Conservation (phyloP, 371 early-diverging fungal genomes). For the Smittium mucronatum region DNA sequence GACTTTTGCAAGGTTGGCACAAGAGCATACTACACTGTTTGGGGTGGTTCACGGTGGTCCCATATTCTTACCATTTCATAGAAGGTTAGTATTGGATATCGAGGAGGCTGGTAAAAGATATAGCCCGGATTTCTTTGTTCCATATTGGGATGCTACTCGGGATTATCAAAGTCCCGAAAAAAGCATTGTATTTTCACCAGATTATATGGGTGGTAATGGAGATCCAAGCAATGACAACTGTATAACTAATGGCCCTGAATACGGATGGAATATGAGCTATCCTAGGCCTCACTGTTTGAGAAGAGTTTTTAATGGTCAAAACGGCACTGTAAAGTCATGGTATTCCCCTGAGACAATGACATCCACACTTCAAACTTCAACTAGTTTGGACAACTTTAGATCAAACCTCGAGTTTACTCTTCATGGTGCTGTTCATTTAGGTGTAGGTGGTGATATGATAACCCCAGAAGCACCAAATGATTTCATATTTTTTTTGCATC, state of each 20-base stretch:
- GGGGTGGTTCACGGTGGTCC: slow-evolving; percentile 26
- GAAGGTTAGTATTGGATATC: slow-evolving; percentile 27
- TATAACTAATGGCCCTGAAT: slow-evolving; percentile 20
- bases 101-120: slow-evolving; percentile 31
- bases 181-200: slow-evolving; percentile 20
- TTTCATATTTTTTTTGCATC: slow-evolving; percentile 37
- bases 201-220: slow-evolving; percentile 28
- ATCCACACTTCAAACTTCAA: slow-evolving; percentile 22
- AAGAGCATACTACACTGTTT: slow-evolving; percentile 24
- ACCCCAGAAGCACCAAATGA: slow-evolving; percentile 34
- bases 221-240: slow-evolving; percentile 15
- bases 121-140: slow-evolving; percentile 22
- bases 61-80: slow-evolving; percentile 33
- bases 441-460: slow-evolving; percentile 38
- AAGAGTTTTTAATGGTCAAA: slow-evolving; percentile 23
- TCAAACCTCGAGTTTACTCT: slow-evolving; percentile 32
- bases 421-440: slow-evolving; percentile 36
- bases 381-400: slow-evolving; percentile 21
- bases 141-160: slow-evolving; percentile 31
- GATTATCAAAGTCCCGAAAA: slow-evolving; percentile 24
- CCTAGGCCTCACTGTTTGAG: slow-evolving; percentile 28
- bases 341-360: slow-evolving; percentile 29
- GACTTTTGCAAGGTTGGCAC: slow-evolving; percentile 24
- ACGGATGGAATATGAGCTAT: slow-evolving; percentile 15
- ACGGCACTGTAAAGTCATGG: slow-evolving; percentile 28